Evolutionary conservation across 306 rosid species (phyloP), one percentile per base, ranked within the genome.

Genomic region (Malus fusca): DNA sequence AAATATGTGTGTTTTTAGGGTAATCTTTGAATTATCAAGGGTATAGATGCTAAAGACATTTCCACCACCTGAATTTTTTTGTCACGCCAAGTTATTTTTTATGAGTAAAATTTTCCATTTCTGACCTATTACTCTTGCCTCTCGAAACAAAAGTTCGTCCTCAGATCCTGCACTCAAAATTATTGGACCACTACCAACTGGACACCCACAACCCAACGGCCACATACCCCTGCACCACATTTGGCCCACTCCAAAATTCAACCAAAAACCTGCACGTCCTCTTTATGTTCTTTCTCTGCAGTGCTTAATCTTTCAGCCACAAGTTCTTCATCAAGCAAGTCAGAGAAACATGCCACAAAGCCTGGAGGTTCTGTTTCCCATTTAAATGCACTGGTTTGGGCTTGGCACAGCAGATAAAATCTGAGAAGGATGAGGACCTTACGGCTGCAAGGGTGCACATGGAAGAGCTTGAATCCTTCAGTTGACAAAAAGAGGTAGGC

Each of bases 321-420:
- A 80, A 84, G 74, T 82, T 85, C 89, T 88, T 85, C 90, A 69
- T 83, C 91, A 68, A 92, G 84, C 86, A 90, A 90, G 83, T 72
- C 85, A 26, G 97, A 92, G 77, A 95, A 85, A 80, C 75, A 81
- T 76, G 77, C 85, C 59, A 26, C 81, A 75, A 95, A 86, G 82
- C 42, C 97, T 66, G 86, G 97, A 74, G 98, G 98, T 75, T 92
- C 96, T 62, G 90, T 63, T 95, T 97, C 68, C 98, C 98, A 73
- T 95, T 95, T 83, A 95, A 92, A 83, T 92, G 98, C 88, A 92
- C 92, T 68, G 98, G 98, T n/a, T 78, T 90, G 88, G 96, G 97
- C 85, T 12, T 91, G 88, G 76, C 87, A 69, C 97, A 94, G 23
- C 98, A 94, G 83, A 83, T 95, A 43, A 92, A 92, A 68, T 89